Percentiles rank a stretch among this genome's conserved stretches.
These are phyloP conservation scores for Casuarina equisetifolia DNA, from an alignment of 306 rosid species.

Conservation along the genomic window DNA sequence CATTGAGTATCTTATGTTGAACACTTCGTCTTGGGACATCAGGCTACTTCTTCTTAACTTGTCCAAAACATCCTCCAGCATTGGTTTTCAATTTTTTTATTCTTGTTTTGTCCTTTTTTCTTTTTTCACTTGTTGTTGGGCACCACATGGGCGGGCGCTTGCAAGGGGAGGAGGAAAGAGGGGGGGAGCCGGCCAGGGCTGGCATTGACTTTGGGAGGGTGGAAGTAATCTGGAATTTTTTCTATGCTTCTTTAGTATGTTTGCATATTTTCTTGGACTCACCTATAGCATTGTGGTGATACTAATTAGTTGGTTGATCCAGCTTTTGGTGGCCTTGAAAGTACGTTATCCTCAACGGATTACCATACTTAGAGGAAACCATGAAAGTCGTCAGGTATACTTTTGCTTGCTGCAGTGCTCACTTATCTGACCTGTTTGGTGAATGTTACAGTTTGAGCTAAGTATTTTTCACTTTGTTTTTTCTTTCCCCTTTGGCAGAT, in stretches of 20 bases:
- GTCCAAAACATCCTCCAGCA: not conserved
- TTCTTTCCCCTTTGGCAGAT: slow-evolving; percentile 50
- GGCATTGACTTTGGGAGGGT: too few species aligned
- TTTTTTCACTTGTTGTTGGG: not conserved
- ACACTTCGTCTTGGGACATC: not conserved
- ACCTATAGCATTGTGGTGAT: slow-evolving; percentile 10
- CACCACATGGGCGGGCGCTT: not conserved
- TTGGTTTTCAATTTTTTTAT: not conserved
- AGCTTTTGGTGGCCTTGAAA: slow-evolving; percentile 95
- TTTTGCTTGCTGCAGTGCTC: slow-evolving; percentile 21
- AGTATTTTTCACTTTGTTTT: slow-evolving; percentile 22
- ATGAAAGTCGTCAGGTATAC: slow-evolving; percentile 96
- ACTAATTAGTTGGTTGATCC: slow-evolving; percentile 43
- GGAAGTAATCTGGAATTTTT: slow-evolving; percentile 18
- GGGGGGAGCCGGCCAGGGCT: not conserved
- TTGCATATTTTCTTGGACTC: slow-evolving; percentile 14
- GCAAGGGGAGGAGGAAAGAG: not conserved
- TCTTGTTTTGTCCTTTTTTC: not conserved
- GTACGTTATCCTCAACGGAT: slow-evolving; percentile 93
- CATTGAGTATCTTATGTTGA: not conserved
- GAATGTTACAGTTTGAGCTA: slow-evolving; percentile 26
- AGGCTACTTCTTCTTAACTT: not conserved
- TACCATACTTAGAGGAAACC: slow-evolving; percentile 98
- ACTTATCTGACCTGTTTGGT: slow-evolving; percentile 13
- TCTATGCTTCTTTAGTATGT: slow-evolving; percentile 15